phyloP scores from a whole-genome alignment of 257 asterid species.

The Ophiorrhiza pumila region DNA sequence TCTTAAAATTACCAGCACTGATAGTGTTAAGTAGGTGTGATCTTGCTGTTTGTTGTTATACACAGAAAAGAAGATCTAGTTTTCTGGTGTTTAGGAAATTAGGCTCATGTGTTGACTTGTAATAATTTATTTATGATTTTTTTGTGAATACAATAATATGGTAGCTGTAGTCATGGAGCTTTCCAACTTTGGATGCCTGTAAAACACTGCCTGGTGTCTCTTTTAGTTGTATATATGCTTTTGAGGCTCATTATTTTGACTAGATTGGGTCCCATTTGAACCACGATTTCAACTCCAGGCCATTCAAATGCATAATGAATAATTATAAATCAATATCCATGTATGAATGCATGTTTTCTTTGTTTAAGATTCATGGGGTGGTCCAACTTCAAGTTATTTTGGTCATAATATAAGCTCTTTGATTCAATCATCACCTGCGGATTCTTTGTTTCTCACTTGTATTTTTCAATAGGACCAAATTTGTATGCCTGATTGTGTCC shows the following conservation, averaged over 20 bases:
- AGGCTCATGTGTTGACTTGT: conserved; percentile 4
- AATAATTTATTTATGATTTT: not conserved
- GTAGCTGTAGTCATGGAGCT: conserved; percentile 2
- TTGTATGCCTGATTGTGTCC: conserved; percentile 13
- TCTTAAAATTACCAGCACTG: not conserved
- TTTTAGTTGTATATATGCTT: not conserved
- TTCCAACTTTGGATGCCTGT: conserved; percentile 20
- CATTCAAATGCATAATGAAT: conserved; percentile 7
- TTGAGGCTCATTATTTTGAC: conserved; percentile 14
- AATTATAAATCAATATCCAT: not conserved
- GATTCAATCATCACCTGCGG: conserved; percentile 17
- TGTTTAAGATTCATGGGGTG: conserved; percentile 16
- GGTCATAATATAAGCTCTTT: conserved; percentile 17
- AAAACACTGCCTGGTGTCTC: conserved; percentile 6
- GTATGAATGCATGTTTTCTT: conserved; percentile 9
- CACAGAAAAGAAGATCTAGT: not conserved
- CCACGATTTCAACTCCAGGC: conserved; percentile 22
- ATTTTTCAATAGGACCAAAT: conserved; percentile 12
- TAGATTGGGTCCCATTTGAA: conserved; percentile 30
- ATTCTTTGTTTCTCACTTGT: conserved; percentile 21
- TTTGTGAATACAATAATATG: not conserved
- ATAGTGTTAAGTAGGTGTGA: not conserved
- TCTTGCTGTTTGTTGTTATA: not conserved
- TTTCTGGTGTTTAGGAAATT: not conserved
- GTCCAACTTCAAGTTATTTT: conserved; percentile 29